Conservation (phyloP, 306 rosid species). For the Vigna angularis region DNA sequence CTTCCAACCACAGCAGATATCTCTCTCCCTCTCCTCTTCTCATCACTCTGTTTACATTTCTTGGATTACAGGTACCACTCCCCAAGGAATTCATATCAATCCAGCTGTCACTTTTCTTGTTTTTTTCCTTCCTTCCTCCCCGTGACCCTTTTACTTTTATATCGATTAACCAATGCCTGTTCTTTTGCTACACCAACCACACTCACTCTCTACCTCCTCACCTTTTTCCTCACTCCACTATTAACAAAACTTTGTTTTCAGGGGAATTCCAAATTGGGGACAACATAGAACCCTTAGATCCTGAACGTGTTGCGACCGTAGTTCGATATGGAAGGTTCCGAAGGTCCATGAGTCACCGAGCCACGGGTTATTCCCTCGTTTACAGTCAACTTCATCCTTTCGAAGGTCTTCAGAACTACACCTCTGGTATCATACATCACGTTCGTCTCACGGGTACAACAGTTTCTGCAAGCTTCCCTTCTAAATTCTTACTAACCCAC, state of each 20-base stretch:
- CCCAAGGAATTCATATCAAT: not conserved
- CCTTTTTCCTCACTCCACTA: conserved; percentile 9
- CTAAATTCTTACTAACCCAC: not conserved
- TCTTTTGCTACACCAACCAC: too few relatives aligned
- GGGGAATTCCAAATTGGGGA: conserved; percentile 93
- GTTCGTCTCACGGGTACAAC: conserved; percentile 77
- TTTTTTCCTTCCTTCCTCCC: not conserved
- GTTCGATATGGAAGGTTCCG: conserved; percentile 68
- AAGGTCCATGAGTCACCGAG: conserved; percentile 46
- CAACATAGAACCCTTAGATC: conserved; percentile 66
- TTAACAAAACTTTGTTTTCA: conserved; percentile 43
- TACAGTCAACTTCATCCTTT: conserved; percentile 88
- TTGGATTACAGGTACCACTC: conserved; percentile 80
- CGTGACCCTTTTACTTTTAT: too few relatives aligned
- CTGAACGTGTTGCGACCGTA: conserved; percentile 63
- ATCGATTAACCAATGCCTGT: too few relatives aligned
- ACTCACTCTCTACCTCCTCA: too few relatives aligned
- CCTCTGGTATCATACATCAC: conserved; percentile 95
- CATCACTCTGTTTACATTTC: conserved; percentile 80
- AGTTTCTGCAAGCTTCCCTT: not conserved
- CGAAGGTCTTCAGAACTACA: conserved; percentile 90
- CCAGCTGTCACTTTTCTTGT: not conserved
- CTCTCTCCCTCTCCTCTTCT: conserved; percentile 74
- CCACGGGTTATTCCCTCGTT: conserved; percentile 70
- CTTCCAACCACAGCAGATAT: conserved; percentile 81